Evolutionary conservation across 2,329 filamentous ascomycete genomes (phyloP), one percentile per base, ranked within the genome.

Genomic region (Calonectria hawksworthii): DNA sequence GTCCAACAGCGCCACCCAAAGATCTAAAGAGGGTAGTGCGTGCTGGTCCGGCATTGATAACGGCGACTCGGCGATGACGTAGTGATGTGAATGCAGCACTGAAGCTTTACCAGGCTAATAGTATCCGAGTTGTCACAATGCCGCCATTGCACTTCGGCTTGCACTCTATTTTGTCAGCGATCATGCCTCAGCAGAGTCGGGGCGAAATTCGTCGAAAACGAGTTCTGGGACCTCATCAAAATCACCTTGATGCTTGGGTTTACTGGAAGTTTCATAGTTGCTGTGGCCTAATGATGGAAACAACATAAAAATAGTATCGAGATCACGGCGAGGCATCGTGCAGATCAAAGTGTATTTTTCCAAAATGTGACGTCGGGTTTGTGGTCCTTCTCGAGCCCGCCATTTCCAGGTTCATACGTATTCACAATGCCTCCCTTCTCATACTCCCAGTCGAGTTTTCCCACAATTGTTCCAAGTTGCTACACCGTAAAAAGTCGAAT

Each of bases 221-320:
- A 23, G n/a, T 13, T 9, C 44, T 4, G 21, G 21, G 9, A 47
- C 23, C 10, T 61, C n/a, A 30, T 28, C 38, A 38, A 59, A 50
- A 36, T 36, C 16, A n/a, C 18, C 30, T 21, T 26, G 16, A 59
- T 44, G 23, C 14, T 23, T 36, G 23, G 76, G 63, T 44, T 68
- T 70, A 76, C 73, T 8, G 9, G 8, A 18, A 10, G 2, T n/a
- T n/a, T 44, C 30, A 50, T 50, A 64, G 38, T 64, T 68, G n/a
- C 10, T 36, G 47, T 59, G 61, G 54, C 65, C 79, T 70, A 66
- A 66, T 38, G 66, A 73, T 50, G 56, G 51, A 63, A 68, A 66
- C 28, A 63, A 44, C 54, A 68, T 68, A 41, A 18, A 52, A 70
- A 59, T 21, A 32, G 41, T 23, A 56, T 65, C 50, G 59, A 71